Conservation (phyloP, 2,329 filamentous ascomycete species). For the Iodosphaeria phyllophila region DNA sequence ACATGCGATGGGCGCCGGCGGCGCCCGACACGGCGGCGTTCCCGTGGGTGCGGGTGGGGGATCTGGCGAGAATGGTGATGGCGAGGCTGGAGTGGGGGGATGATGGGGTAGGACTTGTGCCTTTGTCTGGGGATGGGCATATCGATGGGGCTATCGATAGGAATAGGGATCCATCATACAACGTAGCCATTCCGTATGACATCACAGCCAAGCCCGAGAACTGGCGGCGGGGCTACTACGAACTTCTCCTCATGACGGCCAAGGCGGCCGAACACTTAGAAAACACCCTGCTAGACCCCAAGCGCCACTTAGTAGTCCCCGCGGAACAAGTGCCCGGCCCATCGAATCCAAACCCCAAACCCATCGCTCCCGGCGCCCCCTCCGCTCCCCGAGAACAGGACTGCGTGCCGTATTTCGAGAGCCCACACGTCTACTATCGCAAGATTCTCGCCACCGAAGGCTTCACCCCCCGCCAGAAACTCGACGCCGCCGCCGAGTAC, state of each 20-base stretch:
- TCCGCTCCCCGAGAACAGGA: slow-evolving; percentile 56
- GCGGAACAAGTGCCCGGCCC: slow-evolving; percentile 60
- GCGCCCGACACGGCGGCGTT: slow-evolving; percentile 30
- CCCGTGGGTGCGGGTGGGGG: slow-evolving; percentile 53
- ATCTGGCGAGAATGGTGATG: slow-evolving; percentile 39
- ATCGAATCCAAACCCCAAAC: slow-evolving; percentile 64
- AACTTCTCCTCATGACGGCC: slow-evolving; percentile 61
- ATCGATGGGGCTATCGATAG: slow-evolving; percentile 34
- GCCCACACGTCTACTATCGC: slow-evolving; percentile 63
- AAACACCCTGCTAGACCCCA: slow-evolving; percentile 55
- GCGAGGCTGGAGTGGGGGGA: slow-evolving; percentile 49
- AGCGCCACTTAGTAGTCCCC: slow-evolving; percentile 47
- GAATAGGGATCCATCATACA: no score
- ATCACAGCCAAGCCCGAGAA: slow-evolving; percentile 58
- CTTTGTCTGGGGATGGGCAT: slow-evolving; percentile 34
- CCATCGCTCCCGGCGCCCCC: slow-evolving; percentile 44
- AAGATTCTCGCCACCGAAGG: slow-evolving; percentile 67
- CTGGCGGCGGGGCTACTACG: slow-evolving; percentile 75
- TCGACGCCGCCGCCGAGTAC: slow-evolving; percentile 68
- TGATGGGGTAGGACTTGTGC: slow-evolving; percentile 48
- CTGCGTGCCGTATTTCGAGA: slow-evolving; percentile 47
- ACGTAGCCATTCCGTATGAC: slow-evolving; percentile 45
- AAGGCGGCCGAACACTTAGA: slow-evolving; percentile 66
- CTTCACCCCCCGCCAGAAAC: slow-evolving; percentile 57
- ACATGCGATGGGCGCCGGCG: slow-evolving; percentile 40